Percentiles rank a stretch among this genome's conserved stretches.
Conservation (phyloP, 495 filamentous ascomycete species). For the Penicillium waksmanii region DNA sequence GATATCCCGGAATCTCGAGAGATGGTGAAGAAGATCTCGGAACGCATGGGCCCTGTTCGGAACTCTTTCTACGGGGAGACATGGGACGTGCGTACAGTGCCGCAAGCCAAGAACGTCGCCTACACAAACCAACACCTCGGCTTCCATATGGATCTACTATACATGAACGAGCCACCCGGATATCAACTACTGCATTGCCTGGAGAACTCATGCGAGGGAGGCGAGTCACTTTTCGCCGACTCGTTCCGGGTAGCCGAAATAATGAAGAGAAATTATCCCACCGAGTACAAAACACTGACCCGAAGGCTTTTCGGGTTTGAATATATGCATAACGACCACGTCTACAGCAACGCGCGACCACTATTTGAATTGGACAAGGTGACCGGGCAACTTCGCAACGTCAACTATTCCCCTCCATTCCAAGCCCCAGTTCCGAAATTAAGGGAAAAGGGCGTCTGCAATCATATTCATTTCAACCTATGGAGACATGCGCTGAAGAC, state of each 20-base stretch:
- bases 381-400: slow-evolving; percentile 31
- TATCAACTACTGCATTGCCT: slow-evolving; percentile 88
- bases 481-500: slow-evolving; percentile 41
- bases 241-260: slow-evolving; percentile 60
- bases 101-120: slow-evolving; percentile 83
- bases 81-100: slow-evolving; percentile 82
- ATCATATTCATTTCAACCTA: neutral
- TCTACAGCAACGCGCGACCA: slow-evolving; percentile 58
- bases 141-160: slow-evolving; percentile 92
- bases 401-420: slow-evolving; percentile 77
- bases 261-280: slow-evolving; percentile 34
- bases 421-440: slow-evolving; percentile 52
- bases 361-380: slow-evolving; percentile 52
- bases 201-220: slow-evolving; percentile 71
- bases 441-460: neutral
- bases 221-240: slow-evolving; percentile 83
- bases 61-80: slow-evolving; percentile 87
- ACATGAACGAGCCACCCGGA: slow-evolving; percentile 76
- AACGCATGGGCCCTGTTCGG: slow-evolving; percentile 72
- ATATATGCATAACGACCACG: slow-evolving; percentile 66
- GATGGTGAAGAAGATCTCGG: slow-evolving; percentile 67
- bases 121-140: slow-evolving; percentile 81
- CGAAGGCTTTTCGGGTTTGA: slow-evolving; percentile 59
- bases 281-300: slow-evolving; percentile 43
- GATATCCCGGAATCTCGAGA: slow-evolving; percentile 66